A percentile compares a stretch with the other conserved stretches of the same genome.
phyloP scores from a whole-genome alignment of 345 rosid genomes.

The Cardamine chenopodiifolia region DNA sequence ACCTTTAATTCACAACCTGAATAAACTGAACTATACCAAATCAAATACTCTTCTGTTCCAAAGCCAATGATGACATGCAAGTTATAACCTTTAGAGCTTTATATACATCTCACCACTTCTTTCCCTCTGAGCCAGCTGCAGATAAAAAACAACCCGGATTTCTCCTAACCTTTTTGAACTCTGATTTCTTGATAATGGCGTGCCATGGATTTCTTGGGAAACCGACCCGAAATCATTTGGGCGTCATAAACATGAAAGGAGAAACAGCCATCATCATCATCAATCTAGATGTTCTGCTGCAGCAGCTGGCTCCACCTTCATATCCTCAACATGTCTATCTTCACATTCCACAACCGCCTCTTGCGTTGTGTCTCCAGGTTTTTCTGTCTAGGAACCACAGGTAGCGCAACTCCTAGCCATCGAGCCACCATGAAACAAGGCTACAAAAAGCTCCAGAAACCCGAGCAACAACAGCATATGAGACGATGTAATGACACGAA shows the following conservation, averaged over 20 bases:
- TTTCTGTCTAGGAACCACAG: conserved; percentile 40
- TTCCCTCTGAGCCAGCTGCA: conserved; percentile 38
- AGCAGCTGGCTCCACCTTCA: conserved; percentile 54
- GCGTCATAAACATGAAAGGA: conserved; percentile 22
- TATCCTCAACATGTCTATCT: conserved; percentile 66
- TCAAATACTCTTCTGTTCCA: conserved; percentile 40
- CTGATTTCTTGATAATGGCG: conserved; percentile 26
- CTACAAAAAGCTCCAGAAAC: conserved; percentile 39
- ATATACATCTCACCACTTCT: conserved; percentile 24
- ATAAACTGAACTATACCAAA: conserved; percentile 37
- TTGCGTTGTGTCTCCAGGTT: conserved; percentile 66
- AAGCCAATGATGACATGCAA: conserved; percentile 21
- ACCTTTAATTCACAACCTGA: conserved; percentile 25
- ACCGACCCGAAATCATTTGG: conserved; percentile 17
- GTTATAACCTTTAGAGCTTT: conserved; percentile 23
- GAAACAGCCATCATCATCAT: conserved; percentile 25
- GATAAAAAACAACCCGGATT: not conserved
- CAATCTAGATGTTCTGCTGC: conserved; percentile 42
- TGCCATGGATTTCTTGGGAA: conserved; percentile 18
- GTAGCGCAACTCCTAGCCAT: conserved; percentile 22
- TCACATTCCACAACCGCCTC: conserved; percentile 72
- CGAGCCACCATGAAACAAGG: conserved; percentile 31
- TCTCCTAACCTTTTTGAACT: not conserved
- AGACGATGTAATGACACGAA: conserved; percentile 34
- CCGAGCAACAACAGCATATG: conserved; percentile 1